Conservation (phyloP, 495 filamentous ascomycete species). For the Symbiotaphrina buchneri region DNA sequence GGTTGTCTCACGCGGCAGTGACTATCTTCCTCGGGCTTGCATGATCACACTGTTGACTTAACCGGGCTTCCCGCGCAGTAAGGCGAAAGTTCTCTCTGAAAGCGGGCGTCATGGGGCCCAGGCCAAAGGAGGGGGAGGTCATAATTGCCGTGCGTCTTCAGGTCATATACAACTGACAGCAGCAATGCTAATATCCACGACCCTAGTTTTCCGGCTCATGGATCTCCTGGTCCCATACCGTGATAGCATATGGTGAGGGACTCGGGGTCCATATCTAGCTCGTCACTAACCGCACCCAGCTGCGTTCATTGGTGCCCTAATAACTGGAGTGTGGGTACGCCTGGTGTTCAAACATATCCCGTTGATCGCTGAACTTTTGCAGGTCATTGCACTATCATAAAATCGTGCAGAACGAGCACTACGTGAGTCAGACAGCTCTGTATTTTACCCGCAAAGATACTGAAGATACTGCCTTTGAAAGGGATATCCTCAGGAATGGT, state of each 20-base stretch:
- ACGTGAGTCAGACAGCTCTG: slow-evolving; percentile 21
- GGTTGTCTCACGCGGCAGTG: no score
- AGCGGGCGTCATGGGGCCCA: slow-evolving; percentile 36
- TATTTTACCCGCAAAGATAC: background rate
- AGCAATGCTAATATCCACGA: slow-evolving; percentile 5
- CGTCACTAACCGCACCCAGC: slow-evolving; percentile 17
- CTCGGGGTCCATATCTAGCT: background rate
- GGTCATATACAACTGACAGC: slow-evolving; percentile 10
- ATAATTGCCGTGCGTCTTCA: slow-evolving; percentile 35
- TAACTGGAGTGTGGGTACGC: slow-evolving; percentile 43
- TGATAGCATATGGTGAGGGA: slow-evolving; percentile 46
- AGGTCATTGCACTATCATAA: slow-evolving; percentile 71
- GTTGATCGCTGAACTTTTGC: slow-evolving; percentile 6
- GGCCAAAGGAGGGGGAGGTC: slow-evolving; percentile 74
- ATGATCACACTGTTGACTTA: no score
- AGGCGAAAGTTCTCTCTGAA: slow-evolving; percentile 2
- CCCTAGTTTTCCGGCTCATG: slow-evolving; percentile 73
- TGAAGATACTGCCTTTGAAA: slow-evolving; percentile 8
- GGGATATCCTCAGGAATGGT: slow-evolving; percentile 97
- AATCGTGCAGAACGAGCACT: slow-evolving; percentile 95
- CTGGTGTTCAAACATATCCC: background rate
- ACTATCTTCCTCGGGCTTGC: no score
- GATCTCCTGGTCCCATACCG: slow-evolving; percentile 76
- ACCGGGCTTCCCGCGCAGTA: slow-evolving; percentile 2
- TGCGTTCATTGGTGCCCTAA: slow-evolving; percentile 77